These are phyloP conservation scores for Rhynchosporium secalis DNA, from an alignment of 2,329 filamentous ascomycete genomes.

Conservation along the genomic window DNA sequence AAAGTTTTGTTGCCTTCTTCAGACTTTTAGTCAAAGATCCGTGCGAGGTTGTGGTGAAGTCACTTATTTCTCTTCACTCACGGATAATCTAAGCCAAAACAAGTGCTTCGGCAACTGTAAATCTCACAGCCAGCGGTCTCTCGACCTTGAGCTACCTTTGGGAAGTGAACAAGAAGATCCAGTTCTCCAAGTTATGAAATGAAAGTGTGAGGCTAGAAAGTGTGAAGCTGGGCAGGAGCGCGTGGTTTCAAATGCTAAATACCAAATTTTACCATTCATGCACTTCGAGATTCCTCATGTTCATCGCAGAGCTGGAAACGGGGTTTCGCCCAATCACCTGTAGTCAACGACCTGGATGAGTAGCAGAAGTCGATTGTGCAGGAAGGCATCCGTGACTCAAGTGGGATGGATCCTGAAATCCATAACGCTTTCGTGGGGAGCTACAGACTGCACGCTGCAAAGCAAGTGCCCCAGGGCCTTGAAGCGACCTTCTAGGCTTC, in stretches of 20 bases:
- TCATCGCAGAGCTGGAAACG: neutral
- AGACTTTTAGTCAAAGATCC: slow-evolving; percentile 6
- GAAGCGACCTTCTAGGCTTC: neutral
- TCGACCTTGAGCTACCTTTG: neutral
- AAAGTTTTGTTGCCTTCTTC: slow-evolving; percentile 6
- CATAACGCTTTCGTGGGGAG: neutral
- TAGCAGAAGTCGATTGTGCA: neutral
- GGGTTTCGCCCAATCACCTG: neutral
- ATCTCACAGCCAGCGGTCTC: neutral
- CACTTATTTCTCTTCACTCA: neutral
- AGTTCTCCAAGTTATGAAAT: neutral
- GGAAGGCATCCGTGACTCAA: no score
- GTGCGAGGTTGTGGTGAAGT: slow-evolving; percentile 9
- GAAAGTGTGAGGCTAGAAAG: no score
- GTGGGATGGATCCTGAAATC: neutral
- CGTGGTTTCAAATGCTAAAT: neutral
- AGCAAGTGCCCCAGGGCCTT: neutral
- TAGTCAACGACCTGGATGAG: slow-evolving; percentile 8
- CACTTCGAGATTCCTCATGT: neutral
- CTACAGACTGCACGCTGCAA: neutral
- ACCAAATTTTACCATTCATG: neutral
- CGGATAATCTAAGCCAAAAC: no score
- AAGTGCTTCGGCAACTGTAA: neutral
- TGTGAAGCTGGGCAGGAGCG: neutral
- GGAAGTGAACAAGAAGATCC: slow-evolving; percentile 12